Conservation (phyloP, 352 stramenopile species). For the Pythium phragmitis region DNA sequence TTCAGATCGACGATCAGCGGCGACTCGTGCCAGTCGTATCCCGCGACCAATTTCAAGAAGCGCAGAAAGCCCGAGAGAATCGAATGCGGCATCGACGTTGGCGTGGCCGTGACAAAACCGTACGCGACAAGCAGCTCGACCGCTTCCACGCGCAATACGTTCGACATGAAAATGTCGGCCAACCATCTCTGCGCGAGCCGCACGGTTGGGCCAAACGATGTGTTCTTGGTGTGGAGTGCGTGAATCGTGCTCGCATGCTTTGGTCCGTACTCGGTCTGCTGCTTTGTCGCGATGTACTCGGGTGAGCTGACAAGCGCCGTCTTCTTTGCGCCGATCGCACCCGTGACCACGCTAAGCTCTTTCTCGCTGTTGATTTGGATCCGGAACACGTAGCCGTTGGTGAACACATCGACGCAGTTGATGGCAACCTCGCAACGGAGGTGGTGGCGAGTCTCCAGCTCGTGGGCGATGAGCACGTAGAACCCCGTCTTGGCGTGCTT, state of each 20-base stretch:
- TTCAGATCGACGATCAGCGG: conserved; percentile 81
- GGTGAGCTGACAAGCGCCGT: conserved; percentile 57
- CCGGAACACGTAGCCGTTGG: conserved; percentile 82
- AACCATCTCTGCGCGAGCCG: conserved; percentile 83
- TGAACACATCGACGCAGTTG: conserved; percentile 80
- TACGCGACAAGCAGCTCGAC: conserved; percentile 81
- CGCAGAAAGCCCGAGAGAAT: conserved; percentile 79
- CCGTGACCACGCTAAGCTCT: conserved; percentile 62
- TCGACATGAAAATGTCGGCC: conserved; percentile 75
- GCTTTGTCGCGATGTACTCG: conserved; percentile 62
- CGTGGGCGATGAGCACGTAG: conserved; percentile 86
- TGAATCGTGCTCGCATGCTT: conserved; percentile 75
- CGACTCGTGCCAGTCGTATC: conserved; percentile 70
- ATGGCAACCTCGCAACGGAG: conserved; percentile 73
- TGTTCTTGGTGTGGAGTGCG: conserved; percentile 75
- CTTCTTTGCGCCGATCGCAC: conserved; percentile 53
- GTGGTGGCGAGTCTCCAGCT: conserved; percentile 60
- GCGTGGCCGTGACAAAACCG: conserved; percentile 53
- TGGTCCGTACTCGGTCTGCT: conserved; percentile 56
- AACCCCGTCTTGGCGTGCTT: conserved; percentile 86
- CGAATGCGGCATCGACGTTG: conserved; percentile 60
- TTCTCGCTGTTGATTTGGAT: conserved; percentile 81
- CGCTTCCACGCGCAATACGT: conserved; percentile 62
- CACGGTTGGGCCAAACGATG: conserved; percentile 74
- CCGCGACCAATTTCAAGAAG: conserved; percentile 70